Base-by-base conservation (phyloP, 805 yeast genomes). In the Blastobotrys terrestris region DNA sequence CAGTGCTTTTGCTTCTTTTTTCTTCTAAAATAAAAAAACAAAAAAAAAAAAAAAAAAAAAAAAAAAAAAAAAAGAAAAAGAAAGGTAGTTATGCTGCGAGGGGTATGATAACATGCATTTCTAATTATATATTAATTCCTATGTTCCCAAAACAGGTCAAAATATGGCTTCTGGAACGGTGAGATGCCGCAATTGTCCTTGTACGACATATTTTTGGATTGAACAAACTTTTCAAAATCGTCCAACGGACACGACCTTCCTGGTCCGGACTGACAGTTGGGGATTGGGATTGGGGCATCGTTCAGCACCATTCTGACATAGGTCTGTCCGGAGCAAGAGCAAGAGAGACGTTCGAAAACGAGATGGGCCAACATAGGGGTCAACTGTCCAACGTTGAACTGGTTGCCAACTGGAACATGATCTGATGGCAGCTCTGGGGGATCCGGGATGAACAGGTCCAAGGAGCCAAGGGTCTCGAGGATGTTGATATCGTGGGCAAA, bases 281-380 rank as follows among this genome's bases (percentile, higher is more conserved):
- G 72, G 35, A 77, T 61, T 26, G 84, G 83, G 46, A 77, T 67
- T 20, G 80, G 82, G 1, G 81, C 81, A 55, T 79, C 83, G 60
- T 80, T 79, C 16, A 78, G 58, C 4, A 77, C 64, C 39, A 71
- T 68, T 63, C 84, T 74, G 14, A 79, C 78, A 60, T 67, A 80
- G 15, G 59, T 57, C 3, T 66, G 64, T 6, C 56, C 48, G 15
- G 72, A 66, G n/a, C n/a, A n/a, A 31, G 59, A 62, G 40, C 48
- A 43, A 19, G 19, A 16, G 31, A 66, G 60, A n/a, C 70, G 63
- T 60, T 67, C 70, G 43, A 67, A 56, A n/a, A 58, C 55, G 16
- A 65, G 43, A 40, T 61, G 65, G 3, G 63, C 68, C 31, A 62
- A 64, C 63, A 61, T 65, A 2, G 65, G 64, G 11, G 60, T 58